phyloP scores from a whole-genome alignment of 1,284 basidiomycete genomes.

The Microbotryum silenes-acaulis region DNA sequence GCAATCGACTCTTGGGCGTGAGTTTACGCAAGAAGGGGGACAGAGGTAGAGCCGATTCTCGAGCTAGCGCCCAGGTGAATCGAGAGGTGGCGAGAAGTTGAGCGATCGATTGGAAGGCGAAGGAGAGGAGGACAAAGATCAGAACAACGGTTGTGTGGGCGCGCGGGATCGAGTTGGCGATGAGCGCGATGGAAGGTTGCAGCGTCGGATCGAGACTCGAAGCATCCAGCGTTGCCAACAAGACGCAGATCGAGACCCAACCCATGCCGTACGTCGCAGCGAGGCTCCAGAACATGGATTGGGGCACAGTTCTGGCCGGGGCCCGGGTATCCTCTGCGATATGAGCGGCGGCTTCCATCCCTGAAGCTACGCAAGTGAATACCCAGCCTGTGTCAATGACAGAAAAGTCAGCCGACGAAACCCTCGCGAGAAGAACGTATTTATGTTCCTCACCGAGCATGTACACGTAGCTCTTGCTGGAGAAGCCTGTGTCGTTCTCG shows the following conservation, averaged over 20 bases:
- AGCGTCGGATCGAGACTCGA: slow-evolving; percentile 18
- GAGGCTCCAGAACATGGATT: slow-evolving; percentile 35
- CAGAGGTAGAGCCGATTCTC: slow-evolving; percentile 35
- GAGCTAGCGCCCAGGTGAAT: slow-evolving; percentile 34
- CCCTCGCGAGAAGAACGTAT: neutral
- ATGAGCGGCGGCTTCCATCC: slow-evolving; percentile 33
- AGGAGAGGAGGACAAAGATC: slow-evolving; percentile 29
- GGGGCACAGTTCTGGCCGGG: slow-evolving; percentile 33
- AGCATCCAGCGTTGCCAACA: slow-evolving; percentile 19
- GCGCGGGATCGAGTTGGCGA: slow-evolving; percentile 26
- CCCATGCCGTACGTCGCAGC: slow-evolving; percentile 32
- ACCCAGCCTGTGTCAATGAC: slow-evolving; percentile 21
- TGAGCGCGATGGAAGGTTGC: slow-evolving; percentile 22
- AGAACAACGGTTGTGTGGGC: slow-evolving; percentile 21
- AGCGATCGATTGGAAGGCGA: slow-evolving; percentile 33
- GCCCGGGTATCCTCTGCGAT: slow-evolving; percentile 35
- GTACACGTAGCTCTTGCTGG: slow-evolving; percentile 30
- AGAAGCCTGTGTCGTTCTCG: slow-evolving; percentile 31
- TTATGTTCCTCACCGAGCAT: slow-evolving; percentile 26
- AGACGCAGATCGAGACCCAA: slow-evolving; percentile 31
- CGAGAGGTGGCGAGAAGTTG: slow-evolving; percentile 36
- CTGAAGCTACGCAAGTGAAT: slow-evolving; percentile 33
- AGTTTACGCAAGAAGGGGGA: slow-evolving; percentile 29
- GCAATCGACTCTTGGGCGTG: slow-evolving; percentile 18
- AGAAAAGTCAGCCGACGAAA: neutral